phyloP scores from a whole-genome alignment of 331 rosid species.

The Arachis monticola region DNA sequence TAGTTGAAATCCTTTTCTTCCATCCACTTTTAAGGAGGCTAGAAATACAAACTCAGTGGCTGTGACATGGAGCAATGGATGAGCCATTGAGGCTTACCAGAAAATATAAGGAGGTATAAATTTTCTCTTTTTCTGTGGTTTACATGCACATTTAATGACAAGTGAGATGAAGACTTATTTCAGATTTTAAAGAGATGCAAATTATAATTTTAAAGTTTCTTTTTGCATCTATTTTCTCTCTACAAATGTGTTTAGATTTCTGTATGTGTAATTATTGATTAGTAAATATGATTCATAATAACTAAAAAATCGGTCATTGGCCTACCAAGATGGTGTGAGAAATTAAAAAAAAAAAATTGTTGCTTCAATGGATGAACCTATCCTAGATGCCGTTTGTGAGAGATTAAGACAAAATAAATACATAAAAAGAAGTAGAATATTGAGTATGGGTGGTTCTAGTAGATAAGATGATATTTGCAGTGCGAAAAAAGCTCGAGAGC shows the following conservation, averaged over 20 bases:
- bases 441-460: constrained; percentile 57
- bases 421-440: constrained; percentile 67
- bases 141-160: not conserved
- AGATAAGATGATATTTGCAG: constrained; percentile 81
- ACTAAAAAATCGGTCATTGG: too few species aligned
- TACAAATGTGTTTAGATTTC: too few species aligned
- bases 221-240: too few species aligned
- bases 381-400: constrained; percentile 78
- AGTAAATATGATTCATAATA: too few species aligned
- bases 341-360: constrained; percentile 41
- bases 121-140: constrained; percentile 4
- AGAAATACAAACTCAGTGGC: constrained; percentile 74
- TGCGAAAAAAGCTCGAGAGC: constrained; percentile 78
- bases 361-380: constrained; percentile 70
- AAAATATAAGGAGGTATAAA: constrained; percentile 52
- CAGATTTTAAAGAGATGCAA: too few species aligned
- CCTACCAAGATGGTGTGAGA: too few species aligned
- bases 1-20: not conserved
- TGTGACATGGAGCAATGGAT: constrained; percentile 80
- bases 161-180: too few species aligned
- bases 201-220: too few species aligned
- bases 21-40: constrained; percentile 54
- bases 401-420: constrained; percentile 76
- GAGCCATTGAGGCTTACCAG: constrained; percentile 72
- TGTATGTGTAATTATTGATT: too few species aligned